Percentiles rank a stretch among this genome's conserved stretches.
Evolutionary conservation across 345 rosid genomes (phyloP).

Genomic region (Triadica sebifera): DNA sequence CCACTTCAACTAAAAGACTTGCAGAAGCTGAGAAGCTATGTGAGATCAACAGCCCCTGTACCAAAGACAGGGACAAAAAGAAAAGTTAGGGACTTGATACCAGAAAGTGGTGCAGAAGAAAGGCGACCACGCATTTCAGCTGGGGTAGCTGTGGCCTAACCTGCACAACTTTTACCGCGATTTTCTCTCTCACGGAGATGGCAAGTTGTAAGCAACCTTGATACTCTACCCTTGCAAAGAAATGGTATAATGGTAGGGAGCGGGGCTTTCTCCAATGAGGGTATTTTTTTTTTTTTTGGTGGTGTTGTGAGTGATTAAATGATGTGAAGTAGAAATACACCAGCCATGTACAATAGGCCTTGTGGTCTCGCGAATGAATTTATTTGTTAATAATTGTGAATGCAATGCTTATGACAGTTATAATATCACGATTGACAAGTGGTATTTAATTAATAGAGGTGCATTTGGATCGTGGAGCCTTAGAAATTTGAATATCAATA

Average conservation of each 20-base stretch:
- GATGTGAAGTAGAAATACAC: background rate
- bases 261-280: background rate
- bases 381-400: conserved; percentile 2
- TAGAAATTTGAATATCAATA: no score
- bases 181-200: no score
- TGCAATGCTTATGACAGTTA: no score
- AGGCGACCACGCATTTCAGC: conserved; percentile 6
- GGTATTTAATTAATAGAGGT: no score
- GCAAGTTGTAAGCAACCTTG: no score
- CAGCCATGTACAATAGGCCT: conserved; percentile 9
- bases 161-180: no score
- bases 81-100: conserved; percentile 6
- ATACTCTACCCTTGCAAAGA: background rate
- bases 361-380: background rate
- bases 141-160: conserved; percentile 15
- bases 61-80: conserved; percentile 7
- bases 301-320: background rate
- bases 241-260: background rate
- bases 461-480: no score
- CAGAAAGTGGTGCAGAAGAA: conserved; percentile 3
- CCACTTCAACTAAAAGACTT: conserved; percentile 9
- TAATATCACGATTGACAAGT: no score
- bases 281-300: no score
- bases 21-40: conserved; percentile 17
- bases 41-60: background rate